Conservation (phyloP, 176 grass and related monocot species). For the Carex kokanica region DNA sequence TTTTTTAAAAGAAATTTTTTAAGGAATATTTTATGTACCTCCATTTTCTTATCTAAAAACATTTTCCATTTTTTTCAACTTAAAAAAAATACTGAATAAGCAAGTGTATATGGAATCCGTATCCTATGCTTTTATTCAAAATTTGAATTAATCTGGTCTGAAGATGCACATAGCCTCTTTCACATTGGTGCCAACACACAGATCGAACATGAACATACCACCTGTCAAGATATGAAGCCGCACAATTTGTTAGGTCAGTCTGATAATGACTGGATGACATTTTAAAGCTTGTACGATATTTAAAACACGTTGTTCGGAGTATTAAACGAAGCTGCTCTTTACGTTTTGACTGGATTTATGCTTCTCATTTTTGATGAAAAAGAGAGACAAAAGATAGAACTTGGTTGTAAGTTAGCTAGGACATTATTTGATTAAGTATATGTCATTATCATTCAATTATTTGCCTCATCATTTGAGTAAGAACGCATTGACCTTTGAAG, state of each 20-base stretch:
- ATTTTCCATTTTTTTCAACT: too few relatives aligned
- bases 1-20: neutral
- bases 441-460: conserved; percentile 1
- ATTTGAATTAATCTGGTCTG: too few relatives aligned
- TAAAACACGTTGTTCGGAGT: neutral
- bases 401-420: neutral
- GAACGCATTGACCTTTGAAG: neutral
- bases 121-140: too few relatives aligned
- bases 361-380: neutral
- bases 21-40: neutral
- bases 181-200: too few relatives aligned
- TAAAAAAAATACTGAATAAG: too few relatives aligned
- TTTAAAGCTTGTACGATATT: too few relatives aligned
- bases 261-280: neutral
- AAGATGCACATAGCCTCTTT: too few relatives aligned
- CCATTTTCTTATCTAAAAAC: too few relatives aligned
- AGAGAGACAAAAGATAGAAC: neutral
- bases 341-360: neutral
- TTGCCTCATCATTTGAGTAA: neutral
- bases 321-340: neutral
- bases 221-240: neutral
- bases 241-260: neutral
- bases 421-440: neutral
- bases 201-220: neutral
- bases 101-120: too few relatives aligned